Evolutionary conservation across 495 filamentous ascomycete genomes (phyloP), one percentile per base, ranked within the genome.

Genomic region (Recurvomyces mirabilis): DNA sequence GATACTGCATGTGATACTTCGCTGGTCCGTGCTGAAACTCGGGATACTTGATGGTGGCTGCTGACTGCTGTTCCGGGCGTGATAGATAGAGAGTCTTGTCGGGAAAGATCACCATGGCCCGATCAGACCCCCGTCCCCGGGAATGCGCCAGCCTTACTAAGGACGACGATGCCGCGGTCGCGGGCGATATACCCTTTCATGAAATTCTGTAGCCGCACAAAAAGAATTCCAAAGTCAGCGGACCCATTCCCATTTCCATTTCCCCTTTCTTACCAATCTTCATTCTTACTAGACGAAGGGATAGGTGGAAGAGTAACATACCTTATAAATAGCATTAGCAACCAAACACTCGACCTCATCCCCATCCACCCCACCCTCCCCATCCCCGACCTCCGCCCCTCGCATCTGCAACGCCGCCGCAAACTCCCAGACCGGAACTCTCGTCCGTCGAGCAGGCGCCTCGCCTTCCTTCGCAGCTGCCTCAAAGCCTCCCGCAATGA

Each of bases 121-220:
- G n/a, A 39, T 82, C 75, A 94, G 38, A 96, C 79, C 11, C 83
- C 83, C 5, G 91, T 98, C n/a, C 89, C 91, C 1, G 91, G 91
- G 59, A 98, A 98, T 3, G 89, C 88, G 32, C 84, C 84, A 18
- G 67, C 77, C 61, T 93, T 94, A 62, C 84, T 94, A 44, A 98
- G 66, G 23, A 98, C 91, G 15, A 96, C 80, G 39, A 81, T 84
- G 43, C 83, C 83, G 35, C 79, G 77, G 40, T 93, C 88, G 45
- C 87, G 84, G 22, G 86, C 77, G 49, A 98, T 96, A 65, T 98
- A 98, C 41, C 91, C 91, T 66, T 95, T 98, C 81, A 96, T 93
- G 12, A 91, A 70, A 42, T 82, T 81, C 86, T 98, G 49, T 24
- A 7, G 12, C 20, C 19, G 18, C 34, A n/a, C n/a, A n/a, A n/a